Conservation (phyloP, 495 filamentous ascomycete species). For the Durotheca rogersii region DNA sequence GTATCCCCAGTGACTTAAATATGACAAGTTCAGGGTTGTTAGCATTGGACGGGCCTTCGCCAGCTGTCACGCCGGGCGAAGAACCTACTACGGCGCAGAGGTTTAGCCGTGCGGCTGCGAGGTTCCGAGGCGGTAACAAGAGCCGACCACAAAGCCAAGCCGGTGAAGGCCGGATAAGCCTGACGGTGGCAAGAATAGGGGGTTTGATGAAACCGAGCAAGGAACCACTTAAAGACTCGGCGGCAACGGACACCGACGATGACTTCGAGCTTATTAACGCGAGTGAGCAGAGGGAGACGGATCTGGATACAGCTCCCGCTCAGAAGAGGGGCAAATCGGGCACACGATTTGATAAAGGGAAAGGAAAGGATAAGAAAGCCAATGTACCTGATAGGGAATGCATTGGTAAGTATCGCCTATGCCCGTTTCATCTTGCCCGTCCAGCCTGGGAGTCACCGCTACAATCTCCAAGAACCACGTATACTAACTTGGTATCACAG, state of each 20-base stretch:
- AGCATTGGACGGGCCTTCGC: conserved; percentile 41
- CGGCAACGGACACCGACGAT: conserved; percentile 37
- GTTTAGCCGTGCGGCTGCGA: conserved; percentile 61
- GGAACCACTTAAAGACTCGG: conserved; percentile 43
- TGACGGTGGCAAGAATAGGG: conserved; percentile 65
- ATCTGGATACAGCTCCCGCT: conserved; percentile 41
- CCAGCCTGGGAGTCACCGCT: no score
- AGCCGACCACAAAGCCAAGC: conserved; percentile 68
- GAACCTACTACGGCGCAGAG: conserved; percentile 50
- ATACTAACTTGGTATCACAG: conserved; percentile 16
- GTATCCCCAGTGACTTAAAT: conserved; percentile 50
- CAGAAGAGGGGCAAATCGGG: conserved; percentile 50
- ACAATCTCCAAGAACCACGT: neutral
- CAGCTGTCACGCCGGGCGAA: conserved; percentile 50
- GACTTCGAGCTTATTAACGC: conserved; percentile 41
- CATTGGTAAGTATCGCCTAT: conserved; percentile 31
- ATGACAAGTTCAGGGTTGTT: conserved; percentile 39
- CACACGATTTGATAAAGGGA: conserved; percentile 42
- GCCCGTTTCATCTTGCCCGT: conserved; percentile 51
- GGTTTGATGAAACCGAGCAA: conserved; percentile 54
- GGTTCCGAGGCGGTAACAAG: conserved; percentile 54
- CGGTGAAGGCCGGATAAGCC: conserved; percentile 65
- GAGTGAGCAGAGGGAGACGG: conserved; percentile 43
- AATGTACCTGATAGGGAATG: conserved; percentile 70
- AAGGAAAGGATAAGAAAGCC: conserved; percentile 39